Conservation (phyloP, 2,329 filamentous ascomycete species). For the Metarhizium brunneum region DNA sequence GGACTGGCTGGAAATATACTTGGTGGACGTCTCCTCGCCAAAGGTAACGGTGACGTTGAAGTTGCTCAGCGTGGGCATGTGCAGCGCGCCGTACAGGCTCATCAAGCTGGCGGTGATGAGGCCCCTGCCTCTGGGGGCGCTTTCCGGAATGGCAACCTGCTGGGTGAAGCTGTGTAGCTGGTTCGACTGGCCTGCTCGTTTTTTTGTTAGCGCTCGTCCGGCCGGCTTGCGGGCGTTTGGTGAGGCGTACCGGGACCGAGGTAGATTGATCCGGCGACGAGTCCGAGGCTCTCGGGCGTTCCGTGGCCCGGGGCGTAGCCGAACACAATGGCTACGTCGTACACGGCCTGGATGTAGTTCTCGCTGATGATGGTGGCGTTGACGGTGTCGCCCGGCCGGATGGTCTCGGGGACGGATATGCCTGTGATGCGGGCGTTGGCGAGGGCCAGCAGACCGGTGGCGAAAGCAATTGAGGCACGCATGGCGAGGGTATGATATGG, state of each 20-base stretch:
- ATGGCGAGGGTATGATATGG: not conserved
- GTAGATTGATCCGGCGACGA: constrained; percentile 19
- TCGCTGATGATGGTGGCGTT: constrained; percentile 27
- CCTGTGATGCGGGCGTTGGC: constrained; percentile 31
- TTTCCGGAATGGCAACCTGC: constrained; percentile 15
- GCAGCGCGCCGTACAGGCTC: constrained; percentile 18
- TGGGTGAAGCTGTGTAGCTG: constrained; percentile 15
- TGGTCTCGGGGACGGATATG: constrained; percentile 30
- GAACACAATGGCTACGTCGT: constrained; percentile 34
- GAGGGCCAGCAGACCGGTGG: not conserved
- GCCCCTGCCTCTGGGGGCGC: constrained; percentile 11
- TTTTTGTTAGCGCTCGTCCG: not conserved
- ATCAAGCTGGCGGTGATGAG: constrained; percentile 17
- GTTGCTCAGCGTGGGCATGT: constrained; percentile 10
- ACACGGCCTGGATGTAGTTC: constrained; percentile 34
- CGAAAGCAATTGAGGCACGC: constrained; percentile 11
- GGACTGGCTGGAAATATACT: constrained; percentile 10
- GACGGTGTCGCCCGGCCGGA: constrained; percentile 28
- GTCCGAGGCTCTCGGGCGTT: constrained; percentile 20
- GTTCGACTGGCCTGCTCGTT: constrained; percentile 16
- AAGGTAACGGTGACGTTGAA: constrained; percentile 19
- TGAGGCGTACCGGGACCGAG: constrained; percentile 24
- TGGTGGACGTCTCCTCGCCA: constrained; percentile 14
- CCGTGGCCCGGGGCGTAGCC: constrained; percentile 21
- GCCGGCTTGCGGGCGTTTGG: not conserved